These are phyloP conservation scores for Leishmania major DNA, from an alignment of 208 protist genomes.

Conservation along the genomic window DNA sequence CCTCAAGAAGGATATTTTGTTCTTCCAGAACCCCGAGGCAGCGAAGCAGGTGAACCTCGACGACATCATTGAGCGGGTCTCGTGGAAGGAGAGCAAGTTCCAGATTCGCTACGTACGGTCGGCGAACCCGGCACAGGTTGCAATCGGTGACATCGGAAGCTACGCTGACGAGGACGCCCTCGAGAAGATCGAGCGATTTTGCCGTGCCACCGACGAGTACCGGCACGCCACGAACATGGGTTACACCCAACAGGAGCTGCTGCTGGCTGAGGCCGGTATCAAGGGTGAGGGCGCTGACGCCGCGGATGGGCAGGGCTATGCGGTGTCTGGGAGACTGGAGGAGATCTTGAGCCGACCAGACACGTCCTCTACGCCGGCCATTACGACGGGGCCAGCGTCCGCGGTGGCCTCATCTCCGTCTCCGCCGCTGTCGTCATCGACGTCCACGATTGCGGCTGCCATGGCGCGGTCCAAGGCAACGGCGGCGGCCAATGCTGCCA, in stretches of 20 bases:
- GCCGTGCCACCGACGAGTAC: constrained; percentile 82
- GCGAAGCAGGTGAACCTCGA: constrained; percentile 58
- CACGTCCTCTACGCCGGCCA: constrained; percentile 4
- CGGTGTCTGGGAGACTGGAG: constrained; percentile 38
- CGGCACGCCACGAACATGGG: constrained; percentile 79
- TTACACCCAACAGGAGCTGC: constrained; percentile 77
- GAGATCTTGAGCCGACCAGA: constrained; percentile 49
- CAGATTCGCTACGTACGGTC: constrained; percentile 52
- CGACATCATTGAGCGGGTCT: constrained; percentile 44
- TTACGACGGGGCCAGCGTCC: constrained; percentile 6
- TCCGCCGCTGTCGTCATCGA: constrained; percentile 2
- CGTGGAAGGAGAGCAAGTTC: constrained; percentile 72
- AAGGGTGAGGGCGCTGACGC: not conserved
- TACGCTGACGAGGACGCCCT: constrained; percentile 80
- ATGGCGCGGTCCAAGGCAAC: constrained; percentile 28
- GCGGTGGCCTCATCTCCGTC: not conserved
- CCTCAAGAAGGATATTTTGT: constrained; percentile 86
- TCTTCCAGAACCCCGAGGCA: constrained; percentile 70
- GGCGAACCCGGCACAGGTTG: constrained; percentile 38
- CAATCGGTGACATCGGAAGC: constrained; percentile 56
- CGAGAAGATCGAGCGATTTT: constrained; percentile 58
- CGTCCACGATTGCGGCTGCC: constrained; percentile 23
- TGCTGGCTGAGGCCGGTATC: constrained; percentile 42
- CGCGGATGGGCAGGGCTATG: constrained; percentile 11
- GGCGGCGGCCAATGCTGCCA: not conserved